These are phyloP conservation scores for Aspergillus affinis DNA, from an alignment of 495 filamentous ascomycete genomes.

Conservation along the genomic window DNA sequence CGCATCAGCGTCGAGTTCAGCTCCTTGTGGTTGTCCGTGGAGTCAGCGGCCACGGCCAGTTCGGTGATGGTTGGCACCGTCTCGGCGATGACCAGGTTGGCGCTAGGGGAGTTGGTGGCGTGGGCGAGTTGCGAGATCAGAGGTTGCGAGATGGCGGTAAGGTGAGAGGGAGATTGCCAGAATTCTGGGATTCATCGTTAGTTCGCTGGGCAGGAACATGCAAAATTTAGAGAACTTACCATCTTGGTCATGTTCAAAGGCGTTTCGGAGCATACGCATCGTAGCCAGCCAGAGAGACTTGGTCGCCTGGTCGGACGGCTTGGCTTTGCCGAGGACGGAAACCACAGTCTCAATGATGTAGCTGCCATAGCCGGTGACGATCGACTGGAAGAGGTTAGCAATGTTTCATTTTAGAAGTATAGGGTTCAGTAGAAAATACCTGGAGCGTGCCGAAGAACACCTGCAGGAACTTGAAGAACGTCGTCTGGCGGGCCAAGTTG, in stretches of 20 bases:
- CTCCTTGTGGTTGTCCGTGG: constrained; percentile 83
- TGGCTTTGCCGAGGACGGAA: constrained; percentile 55
- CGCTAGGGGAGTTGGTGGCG: constrained; percentile 42
- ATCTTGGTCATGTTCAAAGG: constrained; percentile 79
- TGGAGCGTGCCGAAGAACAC: constrained; percentile 81
- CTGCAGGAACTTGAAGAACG: constrained; percentile 76
- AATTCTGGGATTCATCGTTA: constrained; percentile 48
- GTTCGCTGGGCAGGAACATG: constrained; percentile 1
- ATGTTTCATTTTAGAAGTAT: constrained; percentile 7
- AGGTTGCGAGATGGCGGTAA: constrained; percentile 63
- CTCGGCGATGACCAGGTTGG: constrained; percentile 43
- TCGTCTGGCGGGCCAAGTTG: constrained; percentile 57
- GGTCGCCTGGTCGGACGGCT: constrained; percentile 50
- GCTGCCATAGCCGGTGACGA: constrained; percentile 86
- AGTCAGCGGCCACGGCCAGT: constrained; percentile 73
- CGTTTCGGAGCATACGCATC: constrained; percentile 65
- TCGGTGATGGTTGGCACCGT: constrained; percentile 65
- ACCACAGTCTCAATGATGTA: constrained; percentile 77
- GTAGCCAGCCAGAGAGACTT: constrained; percentile 60
- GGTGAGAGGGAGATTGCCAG: constrained; percentile 92
- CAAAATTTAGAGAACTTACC: constrained; percentile 34
- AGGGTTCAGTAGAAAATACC: constrained; percentile 32
- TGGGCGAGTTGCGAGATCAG: constrained; percentile 68
- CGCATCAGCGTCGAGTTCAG: constrained; percentile 75
- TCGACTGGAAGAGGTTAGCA: constrained; percentile 51